Percentiles rank a stretch among this genome's conserved stretches.
phyloP scores from a whole-genome alignment of 768 basidiomycete genomes.

The Podaxis sp. region DNA sequence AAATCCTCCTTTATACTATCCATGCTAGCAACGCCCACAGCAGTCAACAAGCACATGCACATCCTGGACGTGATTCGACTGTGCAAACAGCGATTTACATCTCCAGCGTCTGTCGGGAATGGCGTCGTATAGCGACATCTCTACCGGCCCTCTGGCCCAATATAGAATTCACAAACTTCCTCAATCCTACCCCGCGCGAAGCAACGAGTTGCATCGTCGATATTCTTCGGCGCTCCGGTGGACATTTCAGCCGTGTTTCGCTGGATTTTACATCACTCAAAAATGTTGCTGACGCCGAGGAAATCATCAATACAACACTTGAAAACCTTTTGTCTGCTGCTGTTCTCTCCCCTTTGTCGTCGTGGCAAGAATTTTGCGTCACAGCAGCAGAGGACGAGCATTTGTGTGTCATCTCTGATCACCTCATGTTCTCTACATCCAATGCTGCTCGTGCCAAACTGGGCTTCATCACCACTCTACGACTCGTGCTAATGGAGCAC shows the following conservation, averaged over 20 bases:
- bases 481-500: background rate
- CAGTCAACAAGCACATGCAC: background rate
- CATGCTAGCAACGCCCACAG: background rate
- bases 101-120: conserved; percentile 7
- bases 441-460: background rate
- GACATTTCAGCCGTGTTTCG: background rate
- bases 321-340: background rate
- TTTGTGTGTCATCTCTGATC: background rate
- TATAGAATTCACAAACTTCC: background rate
- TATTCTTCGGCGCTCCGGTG: background rate
- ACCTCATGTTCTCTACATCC: background rate
- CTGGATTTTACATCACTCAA: conserved; percentile 5
- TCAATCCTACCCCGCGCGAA: background rate
- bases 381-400: background rate
- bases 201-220: background rate
- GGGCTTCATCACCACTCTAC: background rate
- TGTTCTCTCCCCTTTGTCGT: background rate
- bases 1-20: background rate
- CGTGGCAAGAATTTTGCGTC: background rate
- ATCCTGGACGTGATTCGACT: background rate
- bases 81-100: background rate
- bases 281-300: background rate
- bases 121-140: conserved; percentile 2
- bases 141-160: background rate
- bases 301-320: background rate